Evolutionary conservation across 345 rosid genomes (phyloP), one percentile per base, ranked within the genome.

Genomic region (Linum trigynum): DNA sequence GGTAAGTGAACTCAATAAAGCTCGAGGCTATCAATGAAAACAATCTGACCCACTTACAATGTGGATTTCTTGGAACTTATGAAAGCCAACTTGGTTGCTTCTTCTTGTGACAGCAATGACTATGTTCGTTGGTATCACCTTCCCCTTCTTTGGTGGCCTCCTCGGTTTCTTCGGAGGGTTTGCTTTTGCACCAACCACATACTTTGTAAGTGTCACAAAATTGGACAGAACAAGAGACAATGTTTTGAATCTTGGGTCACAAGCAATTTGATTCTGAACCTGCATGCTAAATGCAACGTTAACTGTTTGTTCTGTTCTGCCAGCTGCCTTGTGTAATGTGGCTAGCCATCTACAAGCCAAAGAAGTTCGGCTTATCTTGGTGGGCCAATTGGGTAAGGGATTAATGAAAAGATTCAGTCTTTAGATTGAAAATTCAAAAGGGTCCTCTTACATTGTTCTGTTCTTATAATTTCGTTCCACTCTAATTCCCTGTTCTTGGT

Each of bases 161-260:
- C 72, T 73, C 4, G 62, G 63, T 40, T 73, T 73, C 57, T 74
- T 74, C 37, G 77, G 77, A 4, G 77, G 77, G 57, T 74, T 74
- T 74, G 77, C 77, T 55, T 74, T 69, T 8, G 77, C 77, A 3
- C 77, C 77, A 57, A 74, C 77, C 1, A 69, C 77, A 45, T 74
- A 74, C 60, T 74, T 69, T 5, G 77, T 74, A 69, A 74, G 77
- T 61, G 16, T 23, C 35, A 4, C 32, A 23, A 23, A 23, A 23
- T 55, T 57, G 36, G 32, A 35, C 32, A 23, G 32, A 57, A 57
- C 32, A 8, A 16, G 35, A 57, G 7, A 57, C 16, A 10, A 9
- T 5, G 59, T 9, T 57, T n/a, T 55, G 23, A 16, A 14, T 12
- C n/a, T 15, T n/a, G 12, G 48, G 16, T 8, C 1, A 5, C 12